Base-by-base conservation (phyloP, 768 basidiomycete species). In the Kwoniella sp. region DNA sequence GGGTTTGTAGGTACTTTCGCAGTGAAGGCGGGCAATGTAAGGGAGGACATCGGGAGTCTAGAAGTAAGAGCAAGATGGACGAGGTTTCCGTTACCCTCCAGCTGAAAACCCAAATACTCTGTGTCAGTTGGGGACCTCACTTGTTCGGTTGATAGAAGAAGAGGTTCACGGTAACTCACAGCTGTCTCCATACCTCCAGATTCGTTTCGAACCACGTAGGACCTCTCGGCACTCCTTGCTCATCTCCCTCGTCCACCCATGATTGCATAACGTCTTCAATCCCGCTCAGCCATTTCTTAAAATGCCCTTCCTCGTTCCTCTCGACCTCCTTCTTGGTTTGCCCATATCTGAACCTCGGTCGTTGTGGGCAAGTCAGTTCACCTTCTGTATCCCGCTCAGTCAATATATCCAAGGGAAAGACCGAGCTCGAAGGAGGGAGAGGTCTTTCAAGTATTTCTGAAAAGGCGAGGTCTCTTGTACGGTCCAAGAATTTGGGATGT, bases 31-130 rank as follows among this genome's bases (percentile, higher is more conserved):
- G 97, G 23, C 93, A 87, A 77, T 97, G 97, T 29, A 87, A 84
- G 9, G 96, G 84, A 1, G 96, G 95, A 83, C 96, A 97, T 41
- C 96, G 88, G 5, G 93, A 93, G 76, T 99, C 96, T 57, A 96
- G 91, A 56, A 99, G 95, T 81, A 98, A 93, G 1, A 98, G 90
- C 31, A 98, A 82, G 25, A 99, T 86, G 72, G 96, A 91, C 1
- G 95, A 96, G 23, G 93, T 87, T 82, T 99, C 96, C 9, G 96
- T 82, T 1, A 98, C 96, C 57, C 96, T 86, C 96, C 96, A 99
- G n/a, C 75, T 77, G 68, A 13, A 25, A 5, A 20, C 22, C n/a
- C 28, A 23, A 8, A 29, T n/a, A 8, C 38, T 59, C 30, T 22
- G 20, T 12, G 9, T 61, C 31, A 28, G 34, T 17, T 47, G 28